phyloP scores from a whole-genome alignment of 192 early-diverging fungal genomes.

The Geranomyces variabilis region DNA sequence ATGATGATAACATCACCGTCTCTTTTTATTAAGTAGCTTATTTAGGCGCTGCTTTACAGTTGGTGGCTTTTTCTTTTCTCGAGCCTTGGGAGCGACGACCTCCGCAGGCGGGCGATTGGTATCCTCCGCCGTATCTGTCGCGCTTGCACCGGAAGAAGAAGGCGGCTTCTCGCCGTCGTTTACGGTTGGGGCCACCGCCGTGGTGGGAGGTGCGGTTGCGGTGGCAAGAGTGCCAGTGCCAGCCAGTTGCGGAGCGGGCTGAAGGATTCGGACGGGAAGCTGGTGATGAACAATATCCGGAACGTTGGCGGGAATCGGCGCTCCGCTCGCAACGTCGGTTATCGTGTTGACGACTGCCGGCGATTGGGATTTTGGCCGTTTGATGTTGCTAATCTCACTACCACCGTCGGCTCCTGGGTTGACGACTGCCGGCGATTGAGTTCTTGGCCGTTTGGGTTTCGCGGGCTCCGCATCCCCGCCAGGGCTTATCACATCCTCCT shows the following conservation, averaged over 20 bases:
- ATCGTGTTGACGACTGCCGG: background rate
- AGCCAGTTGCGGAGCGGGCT: too few species aligned
- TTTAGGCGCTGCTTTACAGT: conserved; percentile 3
- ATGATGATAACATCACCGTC: background rate
- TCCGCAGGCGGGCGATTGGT: background rate
- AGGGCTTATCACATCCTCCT: background rate
- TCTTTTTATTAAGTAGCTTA: background rate
- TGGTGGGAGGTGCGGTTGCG: background rate
- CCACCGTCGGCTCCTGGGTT: background rate
- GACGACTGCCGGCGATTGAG: too few species aligned
- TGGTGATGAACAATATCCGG: background rate
- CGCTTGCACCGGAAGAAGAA: background rate
- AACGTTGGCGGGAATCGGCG: background rate
- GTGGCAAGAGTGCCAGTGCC: too few species aligned
- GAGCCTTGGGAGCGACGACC: background rate
- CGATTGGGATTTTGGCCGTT: background rate
- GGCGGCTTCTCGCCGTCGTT: background rate
- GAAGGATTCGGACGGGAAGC: too few species aligned
- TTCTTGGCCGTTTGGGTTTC: too few species aligned
- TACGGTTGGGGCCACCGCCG: background rate
- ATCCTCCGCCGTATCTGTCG: too few species aligned
- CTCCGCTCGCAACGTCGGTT: background rate
- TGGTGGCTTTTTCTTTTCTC: conserved; percentile 10
- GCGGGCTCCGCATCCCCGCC: background rate
- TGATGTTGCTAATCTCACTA: background rate